Evolutionary conservation across 441 rosid genomes (phyloP), one percentile per base, ranked within the genome.

Genomic region (Mallotus repandus): DNA sequence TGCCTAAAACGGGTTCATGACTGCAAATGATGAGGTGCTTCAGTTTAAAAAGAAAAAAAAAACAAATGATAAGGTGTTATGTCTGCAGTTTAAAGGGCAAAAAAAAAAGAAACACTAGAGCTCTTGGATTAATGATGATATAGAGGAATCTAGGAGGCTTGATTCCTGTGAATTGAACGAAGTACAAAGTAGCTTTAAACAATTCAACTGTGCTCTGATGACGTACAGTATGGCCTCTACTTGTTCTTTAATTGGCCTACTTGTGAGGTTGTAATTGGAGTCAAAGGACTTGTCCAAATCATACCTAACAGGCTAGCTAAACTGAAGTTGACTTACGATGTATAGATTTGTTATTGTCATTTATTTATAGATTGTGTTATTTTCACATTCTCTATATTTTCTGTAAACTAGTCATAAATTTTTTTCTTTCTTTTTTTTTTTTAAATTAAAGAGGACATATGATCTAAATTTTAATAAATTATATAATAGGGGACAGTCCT

Each of bases 221-320:
- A n/a, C n/a, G n/a, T n/a, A n/a, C n/a, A n/a, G n/a, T n/a, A 55
- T 43, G 54, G 49, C 35, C 54, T 45, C 66, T 43, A 58, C 22
- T 49, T 8, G 5, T 25, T 9, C 0, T 6, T 50, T 18, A 16
- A 41, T 21, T 66, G 19, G 73, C 35, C 22, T 13, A 10, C 16
- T 14, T 41, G 56, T 58, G 45, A 69, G 65, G 54, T 29, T 55
- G 66, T 19, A 14, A 19, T 2, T 45, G 5, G 54, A 41, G 41
- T 53, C 19, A 9, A 59, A 55, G 45, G 45, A 45, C 66, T 70
- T 43, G 41, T 57, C 71, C 19, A 35, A 35, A 35, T 68, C 71
- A 54, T 19, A 68, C 61, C 62, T 5, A 63, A 63, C 9, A 25
- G 22, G 6, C 7, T 13, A 19, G 52, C 52, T 3, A 25, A 32